Evolutionary conservation across 768 basidiomycete genomes (phyloP), one percentile per base, ranked within the genome.

Genomic region (Solioccasus polychromus): DNA sequence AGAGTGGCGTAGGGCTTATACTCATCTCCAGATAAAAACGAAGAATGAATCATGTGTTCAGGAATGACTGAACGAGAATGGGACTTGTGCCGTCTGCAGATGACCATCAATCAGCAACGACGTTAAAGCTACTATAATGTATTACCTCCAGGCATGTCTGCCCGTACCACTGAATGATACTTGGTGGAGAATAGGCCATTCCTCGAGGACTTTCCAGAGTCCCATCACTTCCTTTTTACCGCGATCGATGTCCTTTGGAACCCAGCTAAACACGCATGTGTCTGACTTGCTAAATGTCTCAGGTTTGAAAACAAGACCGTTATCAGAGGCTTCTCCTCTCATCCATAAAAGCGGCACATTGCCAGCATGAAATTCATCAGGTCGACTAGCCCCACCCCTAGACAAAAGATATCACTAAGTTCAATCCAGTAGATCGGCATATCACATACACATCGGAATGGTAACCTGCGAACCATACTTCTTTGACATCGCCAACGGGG

Each of bases 391-490:
- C 5, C 52, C 52, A n/a, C 52, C 50, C 1, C 52, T 52, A 30
- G 5, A 26, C 9, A 8, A 1, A 8, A 36, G 45, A 5, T n/a
- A 15, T 36, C 15, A 25, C 32, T 11, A n/a, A 10, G 19, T 20
- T n/a, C n/a, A n/a, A n/a, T n/a, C 14, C 0, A 4, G 8, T 5
- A n/a, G 2, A 35, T 31, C 1, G 17, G n/a, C n/a, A n/a, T n/a
- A n/a, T 12, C 3, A 30, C 42, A 15, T 44, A 53, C 52, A 54
- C 43, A 12, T 54, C 46, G 8, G 42, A 34, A 28, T 53, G 50
- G 18, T 26, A 15, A 2, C 52, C 50, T 0, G 45, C 44, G 8
- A 53, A 53, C 52, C 52, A 53, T 11, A 52, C 38, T 35, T 53
- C 53, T 30, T 53, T 35, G 2, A 54, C 31, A 9, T 52, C 50